These are phyloP conservation scores for Boletus calvinii DNA, from an alignment of 1,284 basidiomycete genomes.

Conservation along the genomic window DNA sequence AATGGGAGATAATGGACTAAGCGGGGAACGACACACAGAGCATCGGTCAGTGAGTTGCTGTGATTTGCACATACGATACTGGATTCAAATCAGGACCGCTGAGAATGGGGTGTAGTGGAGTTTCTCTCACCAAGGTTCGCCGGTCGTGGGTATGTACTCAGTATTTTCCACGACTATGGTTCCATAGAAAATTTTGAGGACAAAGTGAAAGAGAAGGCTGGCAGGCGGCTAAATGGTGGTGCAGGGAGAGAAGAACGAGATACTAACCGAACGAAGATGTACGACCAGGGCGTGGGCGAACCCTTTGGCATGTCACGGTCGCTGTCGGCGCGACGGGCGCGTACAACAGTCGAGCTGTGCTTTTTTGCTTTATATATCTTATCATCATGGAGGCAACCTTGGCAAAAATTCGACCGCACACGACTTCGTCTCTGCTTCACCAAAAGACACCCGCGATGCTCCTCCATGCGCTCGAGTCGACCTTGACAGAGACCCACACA, in stretches of 20 bases:
- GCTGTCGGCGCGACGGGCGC: too few species aligned
- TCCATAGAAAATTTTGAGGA: conserved; percentile 85
- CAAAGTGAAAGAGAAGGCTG: conserved; percentile 71
- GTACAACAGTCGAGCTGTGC: too few species aligned
- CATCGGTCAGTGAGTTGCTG: conserved; percentile 82
- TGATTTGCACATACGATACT: conserved; percentile 79
- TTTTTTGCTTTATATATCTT: too few species aligned
- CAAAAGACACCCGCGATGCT: conserved; percentile 92
- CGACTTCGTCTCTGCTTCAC: conserved; percentile 77
- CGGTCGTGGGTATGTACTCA: conserved; percentile 65
- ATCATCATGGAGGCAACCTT: conserved; percentile 61
- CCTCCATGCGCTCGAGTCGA: conserved; percentile 86
- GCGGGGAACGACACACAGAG: conserved; percentile 55
- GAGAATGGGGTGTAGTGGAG: conserved; percentile 29
- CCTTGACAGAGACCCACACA: conserved; percentile 78
- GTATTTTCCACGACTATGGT: conserved; percentile 83
- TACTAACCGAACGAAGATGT: conserved; percentile 58
- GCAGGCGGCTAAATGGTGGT: conserved; percentile 2
- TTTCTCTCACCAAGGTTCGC: conserved; percentile 65
- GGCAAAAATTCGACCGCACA: conserved; percentile 87
- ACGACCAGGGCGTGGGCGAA: conserved; percentile 65
- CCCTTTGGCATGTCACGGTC: conserved; percentile 39
- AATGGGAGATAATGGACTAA: conserved; percentile 1
- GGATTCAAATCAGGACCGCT: background rate
- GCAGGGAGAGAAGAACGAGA: background rate